Percentiles rank a stretch among this genome's conserved stretches.
These are phyloP conservation scores for Pelargonium nanum DNA, from an alignment of 345 rosid genomes.

Conservation along the genomic window DNA sequence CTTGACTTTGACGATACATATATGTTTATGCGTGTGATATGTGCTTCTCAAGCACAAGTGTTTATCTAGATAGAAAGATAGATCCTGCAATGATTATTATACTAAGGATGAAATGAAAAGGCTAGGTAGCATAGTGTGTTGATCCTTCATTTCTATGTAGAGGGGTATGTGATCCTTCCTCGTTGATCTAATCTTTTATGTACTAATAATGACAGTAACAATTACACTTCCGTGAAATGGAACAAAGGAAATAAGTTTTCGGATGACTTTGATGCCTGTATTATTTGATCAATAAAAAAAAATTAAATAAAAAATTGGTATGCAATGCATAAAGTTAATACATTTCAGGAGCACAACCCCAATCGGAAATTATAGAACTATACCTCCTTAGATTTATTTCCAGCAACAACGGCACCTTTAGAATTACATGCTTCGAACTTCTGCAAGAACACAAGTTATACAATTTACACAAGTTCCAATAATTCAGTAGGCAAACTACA, in stretches of 20 bases:
- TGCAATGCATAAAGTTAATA: background rate
- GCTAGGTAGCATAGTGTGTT: no score
- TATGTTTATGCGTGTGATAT: no score
- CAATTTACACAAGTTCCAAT: slow-evolving; percentile 1
- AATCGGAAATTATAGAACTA: background rate
- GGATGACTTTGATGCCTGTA: background rate
- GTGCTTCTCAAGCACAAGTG: no score
- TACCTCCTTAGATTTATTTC: slow-evolving; percentile 81
- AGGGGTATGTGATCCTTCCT: no score
- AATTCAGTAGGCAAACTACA: background rate
- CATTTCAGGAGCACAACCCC: background rate
- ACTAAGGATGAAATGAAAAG: no score
- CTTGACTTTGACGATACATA: no score
- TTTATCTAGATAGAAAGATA: no score
- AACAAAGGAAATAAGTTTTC: background rate
- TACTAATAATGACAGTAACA: no score
- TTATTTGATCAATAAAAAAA: background rate
- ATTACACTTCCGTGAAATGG: no score
- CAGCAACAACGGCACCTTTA: slow-evolving; percentile 62
- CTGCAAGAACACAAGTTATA: slow-evolving; percentile 31
- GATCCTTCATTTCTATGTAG: no score
- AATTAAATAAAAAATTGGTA: background rate
- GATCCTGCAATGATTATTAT: no score
- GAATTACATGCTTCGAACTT: slow-evolving; percentile 91
- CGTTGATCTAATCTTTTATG: no score